Base-by-base conservation (phyloP, 345 rosid genomes). In the Brassica cretica region DNA sequence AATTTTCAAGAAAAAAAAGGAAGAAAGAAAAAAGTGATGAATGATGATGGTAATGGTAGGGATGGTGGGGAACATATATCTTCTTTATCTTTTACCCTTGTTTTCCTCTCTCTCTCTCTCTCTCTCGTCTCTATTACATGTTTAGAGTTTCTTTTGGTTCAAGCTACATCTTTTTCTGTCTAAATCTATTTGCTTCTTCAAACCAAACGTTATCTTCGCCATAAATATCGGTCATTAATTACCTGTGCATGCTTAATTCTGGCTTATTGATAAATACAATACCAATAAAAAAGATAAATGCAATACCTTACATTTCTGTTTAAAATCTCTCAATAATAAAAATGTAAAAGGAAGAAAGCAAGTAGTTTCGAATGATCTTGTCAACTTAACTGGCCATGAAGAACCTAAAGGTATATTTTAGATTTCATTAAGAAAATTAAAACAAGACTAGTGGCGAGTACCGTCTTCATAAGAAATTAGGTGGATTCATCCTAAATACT, bases 41-140 rank as follows among this genome's bases (percentile, higher is more conserved):
- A 73, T 51, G 74, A 70, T 79, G 74, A 79, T 78, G 78, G 68
- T 68, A 61, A 35, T 73, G 78, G 82, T 73, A 79, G 82, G 74
- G 65, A 16, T 68, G 64, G 24, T 21, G 24, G 24, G 24, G 24
- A 21, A 21, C 24, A 19, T 19, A 19, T 19, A 19, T 19, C 67
- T 63, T 64, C 78, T 79, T 74, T 74, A 62, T 63, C 74, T 39
- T 74, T 62, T 51, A 53, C 29, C 70, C 44, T 32, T 65, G 46
- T 35, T 74, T 35, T 51, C 62, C 64, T 74, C 51, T 55, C 24
- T 53, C 29, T 21, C 18, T 35, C 24, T 53, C 29, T 19, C 18
- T 55, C 24, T 53, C 29, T 21, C 18, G 30, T 27, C 29, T 21
- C 18, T 19, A 33, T 19, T 58, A 59, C 32, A 60, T 67, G 46